These are phyloP conservation scores for Albatrellus sp. DNA, from an alignment of 1,284 basidiomycete species.

Conservation along the genomic window DNA sequence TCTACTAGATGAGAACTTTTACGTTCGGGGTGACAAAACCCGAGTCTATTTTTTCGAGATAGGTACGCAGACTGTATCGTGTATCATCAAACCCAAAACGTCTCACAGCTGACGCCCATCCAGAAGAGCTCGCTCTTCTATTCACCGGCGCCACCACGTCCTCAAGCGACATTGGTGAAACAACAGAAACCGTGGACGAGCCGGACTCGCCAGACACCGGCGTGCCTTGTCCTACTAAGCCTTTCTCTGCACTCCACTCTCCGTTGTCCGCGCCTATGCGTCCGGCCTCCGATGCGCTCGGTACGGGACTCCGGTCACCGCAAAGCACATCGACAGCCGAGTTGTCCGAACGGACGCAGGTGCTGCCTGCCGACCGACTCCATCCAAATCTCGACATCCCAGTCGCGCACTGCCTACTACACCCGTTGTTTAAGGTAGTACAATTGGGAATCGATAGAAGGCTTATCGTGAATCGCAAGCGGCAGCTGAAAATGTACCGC, in stretches of 20 bases:
- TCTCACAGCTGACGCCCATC: not conserved
- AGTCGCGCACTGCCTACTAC: conserved; percentile 16
- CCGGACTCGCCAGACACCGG: conserved; percentile 5
- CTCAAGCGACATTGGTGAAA: conserved; percentile 15
- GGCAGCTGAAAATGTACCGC: conserved; percentile 90
- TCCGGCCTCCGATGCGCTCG: conserved; percentile 8
- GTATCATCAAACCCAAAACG: not conserved
- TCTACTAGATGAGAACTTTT: conserved; percentile 87
- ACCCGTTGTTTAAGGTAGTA: conserved; percentile 47
- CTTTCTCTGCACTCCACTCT: not conserved
- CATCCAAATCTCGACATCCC: conserved; percentile 28
- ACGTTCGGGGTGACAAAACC: conserved; percentile 92
- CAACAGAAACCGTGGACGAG: conserved; percentile 21
- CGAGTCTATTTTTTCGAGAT: conserved; percentile 91
- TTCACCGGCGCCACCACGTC: conserved; percentile 54
- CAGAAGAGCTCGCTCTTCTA: conserved; percentile 73
- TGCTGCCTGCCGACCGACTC: conserved; percentile 8
- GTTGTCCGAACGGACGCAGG: conserved; percentile 1
- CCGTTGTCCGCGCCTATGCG: conserved; percentile 3
- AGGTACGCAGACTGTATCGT: conserved; percentile 29
- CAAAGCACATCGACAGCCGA: conserved; percentile 1
- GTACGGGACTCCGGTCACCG: not conserved
- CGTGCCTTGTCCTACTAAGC: conserved; percentile 2
- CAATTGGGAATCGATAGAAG: conserved; percentile 82
- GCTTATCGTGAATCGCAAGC: conserved; percentile 84